Conservation (phyloP, 768 basidiomycete genomes). For the Nevesoporus exiguus region DNA sequence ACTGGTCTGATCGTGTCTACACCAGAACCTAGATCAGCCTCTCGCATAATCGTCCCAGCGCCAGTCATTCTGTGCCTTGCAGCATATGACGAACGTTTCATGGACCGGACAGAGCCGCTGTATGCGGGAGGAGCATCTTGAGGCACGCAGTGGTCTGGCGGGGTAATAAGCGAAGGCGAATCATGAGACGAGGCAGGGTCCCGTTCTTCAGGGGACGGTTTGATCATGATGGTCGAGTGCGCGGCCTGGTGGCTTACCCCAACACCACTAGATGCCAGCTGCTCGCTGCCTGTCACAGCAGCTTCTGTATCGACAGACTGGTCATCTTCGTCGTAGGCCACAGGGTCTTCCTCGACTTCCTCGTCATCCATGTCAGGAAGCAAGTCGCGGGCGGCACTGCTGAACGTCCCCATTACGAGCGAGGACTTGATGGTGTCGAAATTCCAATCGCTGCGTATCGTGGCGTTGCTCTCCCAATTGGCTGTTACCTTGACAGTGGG, state of each 20-base stretch:
- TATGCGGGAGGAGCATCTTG: constrained; percentile 74
- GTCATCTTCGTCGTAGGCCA: constrained; percentile 42
- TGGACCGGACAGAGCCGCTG: constrained; percentile 58
- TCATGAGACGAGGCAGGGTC: constrained; percentile 46
- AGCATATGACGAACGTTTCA: constrained; percentile 74
- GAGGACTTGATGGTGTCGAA: constrained; percentile 82
- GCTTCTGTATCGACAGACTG: constrained; percentile 59
- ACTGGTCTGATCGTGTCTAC: constrained; percentile 90
- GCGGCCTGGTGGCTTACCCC: constrained; percentile 52
- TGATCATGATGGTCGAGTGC: constrained; percentile 74
- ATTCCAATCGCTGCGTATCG: constrained; percentile 91
- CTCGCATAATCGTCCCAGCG: constrained; percentile 69
- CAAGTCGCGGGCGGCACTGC: constrained; percentile 68
- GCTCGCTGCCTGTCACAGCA: constrained; percentile 65
- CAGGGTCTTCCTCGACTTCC: constrained; percentile 40
- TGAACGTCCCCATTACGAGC: constrained; percentile 74
- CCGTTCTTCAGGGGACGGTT: constrained; percentile 38
- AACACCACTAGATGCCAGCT: constrained; percentile 36
- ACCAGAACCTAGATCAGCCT: constrained; percentile 84
- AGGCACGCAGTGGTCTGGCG: constrained; percentile 32
- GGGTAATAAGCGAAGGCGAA: constrained; percentile 30
- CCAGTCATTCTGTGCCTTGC: constrained; percentile 61
- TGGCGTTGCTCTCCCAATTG: constrained; percentile 69
- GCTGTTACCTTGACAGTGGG: constrained; percentile 55
- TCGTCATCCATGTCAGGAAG: constrained; percentile 59